phyloP scores from a whole-genome alignment of 805 yeast species.

The Wickerhamiella dianesei region DNA sequence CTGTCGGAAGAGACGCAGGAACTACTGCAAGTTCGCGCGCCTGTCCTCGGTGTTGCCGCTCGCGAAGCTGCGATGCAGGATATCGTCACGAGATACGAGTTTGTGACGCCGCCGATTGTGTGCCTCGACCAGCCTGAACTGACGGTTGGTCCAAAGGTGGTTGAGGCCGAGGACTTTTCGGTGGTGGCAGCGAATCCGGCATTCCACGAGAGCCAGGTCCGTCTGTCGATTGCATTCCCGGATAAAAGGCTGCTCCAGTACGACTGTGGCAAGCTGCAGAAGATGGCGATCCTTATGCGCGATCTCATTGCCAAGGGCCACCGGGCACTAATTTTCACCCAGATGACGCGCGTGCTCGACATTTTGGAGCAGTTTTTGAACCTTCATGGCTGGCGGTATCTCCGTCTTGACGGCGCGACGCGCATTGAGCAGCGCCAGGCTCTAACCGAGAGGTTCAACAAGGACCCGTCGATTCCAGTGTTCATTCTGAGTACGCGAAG shows the following conservation, averaged over 20 bases:
- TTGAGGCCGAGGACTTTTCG: constrained; percentile 14
- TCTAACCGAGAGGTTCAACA: constrained; percentile 82
- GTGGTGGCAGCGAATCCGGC: constrained; percentile 31
- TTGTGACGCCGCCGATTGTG: constrained; percentile 78
- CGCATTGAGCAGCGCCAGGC: constrained; percentile 94
- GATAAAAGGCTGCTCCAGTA: constrained; percentile 83
- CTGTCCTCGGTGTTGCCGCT: constrained; percentile 20
- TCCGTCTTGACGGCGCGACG: constrained; percentile 95
- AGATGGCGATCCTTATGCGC: constrained; percentile 58
- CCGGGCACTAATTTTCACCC: constrained; percentile 89
- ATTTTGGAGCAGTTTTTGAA: constrained; percentile 85
- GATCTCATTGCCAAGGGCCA: constrained; percentile 79
- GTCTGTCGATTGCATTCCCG: constrained; percentile 86
- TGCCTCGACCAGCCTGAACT: constrained; percentile 45
- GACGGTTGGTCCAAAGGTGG: constrained; percentile 13
- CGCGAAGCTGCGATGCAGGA: constrained; percentile 31
- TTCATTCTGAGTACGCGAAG: constrained; percentile 91
- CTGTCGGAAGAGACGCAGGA: not conserved
- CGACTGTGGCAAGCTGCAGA: constrained; percentile 94
- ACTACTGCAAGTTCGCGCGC: constrained; percentile 7
- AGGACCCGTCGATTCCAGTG: constrained; percentile 73
- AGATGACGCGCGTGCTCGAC: constrained; percentile 94
- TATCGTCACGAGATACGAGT: constrained; percentile 60
- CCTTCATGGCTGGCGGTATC: constrained; percentile 83
- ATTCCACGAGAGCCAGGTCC: constrained; percentile 73